Conservation (phyloP, 768 basidiomycete species). For the Punctularia strigosozonata region DNA sequence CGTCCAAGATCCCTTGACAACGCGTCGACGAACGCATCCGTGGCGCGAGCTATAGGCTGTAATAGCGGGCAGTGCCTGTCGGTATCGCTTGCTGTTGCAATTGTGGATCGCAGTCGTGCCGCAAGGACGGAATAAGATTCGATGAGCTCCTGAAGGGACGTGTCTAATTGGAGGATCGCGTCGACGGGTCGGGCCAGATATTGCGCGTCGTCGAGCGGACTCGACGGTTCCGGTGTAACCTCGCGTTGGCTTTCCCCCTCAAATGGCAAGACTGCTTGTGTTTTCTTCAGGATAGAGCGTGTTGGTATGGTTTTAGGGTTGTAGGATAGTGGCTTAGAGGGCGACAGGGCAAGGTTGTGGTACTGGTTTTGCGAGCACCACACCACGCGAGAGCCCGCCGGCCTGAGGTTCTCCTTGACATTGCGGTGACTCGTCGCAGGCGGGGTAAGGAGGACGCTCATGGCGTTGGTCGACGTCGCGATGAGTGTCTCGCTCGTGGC, state of each 20-base stretch:
- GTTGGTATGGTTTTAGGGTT: conserved; percentile 31
- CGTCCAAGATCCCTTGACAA: conserved; percentile 59
- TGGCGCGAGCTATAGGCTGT: conserved; percentile 50
- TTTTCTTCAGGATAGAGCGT: conserved; percentile 65
- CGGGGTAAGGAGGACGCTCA: conserved; percentile 47
- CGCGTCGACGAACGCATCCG: conserved; percentile 37
- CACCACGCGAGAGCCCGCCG: conserved; percentile 25
- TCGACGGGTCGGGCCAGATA: conserved; percentile 60
- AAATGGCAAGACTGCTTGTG: conserved; percentile 21
- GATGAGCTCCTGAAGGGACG: conserved; percentile 46
- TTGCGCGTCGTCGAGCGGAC: conserved; percentile 47
- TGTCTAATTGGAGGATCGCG: conserved; percentile 38
- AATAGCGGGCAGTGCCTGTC: conserved; percentile 65
- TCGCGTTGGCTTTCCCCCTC: conserved; percentile 41
- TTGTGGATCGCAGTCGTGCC: conserved; percentile 42
- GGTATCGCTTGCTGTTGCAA: conserved; percentile 32
- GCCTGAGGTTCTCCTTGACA: conserved; percentile 38
- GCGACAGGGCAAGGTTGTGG: conserved; percentile 25
- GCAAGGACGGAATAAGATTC: conserved; percentile 66
- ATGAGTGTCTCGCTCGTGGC: too few relatives aligned
- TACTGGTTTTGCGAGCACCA: conserved; percentile 44
- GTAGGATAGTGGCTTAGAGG: conserved; percentile 11
- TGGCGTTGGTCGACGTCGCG: too few relatives aligned
- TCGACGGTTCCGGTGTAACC: conserved; percentile 64
- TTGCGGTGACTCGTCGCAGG: conserved; percentile 42